Percentiles rank a stretch among this genome's conserved stretches.
These are phyloP conservation scores for Talaromyces sp. DNA, from an alignment of 2,329 filamentous ascomycete genomes.

Conservation along the genomic window DNA sequence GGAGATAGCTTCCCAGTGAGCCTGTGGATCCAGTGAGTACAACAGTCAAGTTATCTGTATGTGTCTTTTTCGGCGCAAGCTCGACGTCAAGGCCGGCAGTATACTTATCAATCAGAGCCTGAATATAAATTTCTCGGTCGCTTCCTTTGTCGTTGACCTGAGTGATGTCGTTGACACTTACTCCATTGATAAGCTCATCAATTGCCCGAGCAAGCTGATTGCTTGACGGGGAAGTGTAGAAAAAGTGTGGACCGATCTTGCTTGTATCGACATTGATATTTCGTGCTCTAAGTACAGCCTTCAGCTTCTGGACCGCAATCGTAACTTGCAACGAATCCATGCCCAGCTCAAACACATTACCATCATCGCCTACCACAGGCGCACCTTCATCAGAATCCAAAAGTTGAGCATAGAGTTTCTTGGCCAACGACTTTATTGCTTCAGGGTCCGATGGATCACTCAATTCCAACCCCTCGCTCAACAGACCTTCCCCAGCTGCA, in stretches of 20 bases:
- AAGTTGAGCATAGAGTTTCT: conserved; percentile 9
- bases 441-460: neutral
- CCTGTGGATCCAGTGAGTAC: conserved; percentile 51
- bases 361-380: conserved; percentile 3
- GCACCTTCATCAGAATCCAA: neutral
- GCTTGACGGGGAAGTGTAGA: conserved; percentile 17
- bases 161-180: neutral
- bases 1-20: conserved; percentile 48
- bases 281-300: conserved; percentile 14
- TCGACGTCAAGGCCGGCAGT: neutral
- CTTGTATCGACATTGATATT: conserved; percentile 5
- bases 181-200: conserved; percentile 9
- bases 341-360: conserved; percentile 19
- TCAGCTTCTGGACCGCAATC: conserved; percentile 14
- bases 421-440: conserved; percentile 3
- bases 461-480: conserved; percentile 10
- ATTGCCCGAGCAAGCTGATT: conserved; percentile 14
- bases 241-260: conserved; percentile 15
- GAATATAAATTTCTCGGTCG: conserved; percentile 6
- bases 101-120: conserved; percentile 16
- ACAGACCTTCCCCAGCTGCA: conserved; percentile 6
- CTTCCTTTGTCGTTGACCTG: neutral
- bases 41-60: conserved; percentile 19
- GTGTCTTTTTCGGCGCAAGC: conserved; percentile 1
- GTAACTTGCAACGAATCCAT: conserved; percentile 20